phyloP scores from a whole-genome alignment of 2,329 filamentous ascomycete species.

The Didymella glomerata region DNA sequence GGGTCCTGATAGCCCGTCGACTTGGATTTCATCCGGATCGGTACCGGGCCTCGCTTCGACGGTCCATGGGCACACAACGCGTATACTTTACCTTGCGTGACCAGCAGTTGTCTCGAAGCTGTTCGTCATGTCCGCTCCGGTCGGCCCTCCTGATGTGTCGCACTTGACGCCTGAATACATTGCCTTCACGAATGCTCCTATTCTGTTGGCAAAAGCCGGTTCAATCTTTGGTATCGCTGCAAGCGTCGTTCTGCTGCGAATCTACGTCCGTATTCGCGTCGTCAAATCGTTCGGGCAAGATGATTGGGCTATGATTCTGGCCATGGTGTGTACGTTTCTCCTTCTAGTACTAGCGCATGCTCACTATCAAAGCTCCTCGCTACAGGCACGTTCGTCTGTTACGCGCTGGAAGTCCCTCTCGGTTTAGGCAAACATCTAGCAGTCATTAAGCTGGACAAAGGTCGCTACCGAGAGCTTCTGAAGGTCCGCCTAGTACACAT shows the following conservation, averaged over 20 bases:
- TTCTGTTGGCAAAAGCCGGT: neutral
- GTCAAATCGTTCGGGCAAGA: neutral
- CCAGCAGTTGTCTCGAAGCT: neutral
- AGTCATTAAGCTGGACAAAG: neutral
- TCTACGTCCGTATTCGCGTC: neutral
- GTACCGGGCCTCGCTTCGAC: neutral
- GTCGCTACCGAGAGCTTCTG: neutral
- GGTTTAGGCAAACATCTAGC: neutral
- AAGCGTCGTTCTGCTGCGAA: neutral
- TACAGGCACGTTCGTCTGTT: neutral
- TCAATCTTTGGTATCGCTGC: neutral
- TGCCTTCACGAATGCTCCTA: neutral
- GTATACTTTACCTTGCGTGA: neutral
- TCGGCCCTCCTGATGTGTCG: neutral
- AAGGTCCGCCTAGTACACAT: neutral
- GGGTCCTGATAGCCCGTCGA: neutral
- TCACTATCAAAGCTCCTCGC: neutral
- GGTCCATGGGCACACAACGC: neutral
- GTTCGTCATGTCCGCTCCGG: neutral
- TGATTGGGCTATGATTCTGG: neutral
- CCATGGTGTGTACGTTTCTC: neutral
- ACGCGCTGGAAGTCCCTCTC: neutral
- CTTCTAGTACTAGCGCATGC: neutral
- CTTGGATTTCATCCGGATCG: neutral
- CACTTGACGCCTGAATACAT: neutral